phyloP scores from a whole-genome alignment of 306 rosid species.

The Biancaea sappan region DNA sequence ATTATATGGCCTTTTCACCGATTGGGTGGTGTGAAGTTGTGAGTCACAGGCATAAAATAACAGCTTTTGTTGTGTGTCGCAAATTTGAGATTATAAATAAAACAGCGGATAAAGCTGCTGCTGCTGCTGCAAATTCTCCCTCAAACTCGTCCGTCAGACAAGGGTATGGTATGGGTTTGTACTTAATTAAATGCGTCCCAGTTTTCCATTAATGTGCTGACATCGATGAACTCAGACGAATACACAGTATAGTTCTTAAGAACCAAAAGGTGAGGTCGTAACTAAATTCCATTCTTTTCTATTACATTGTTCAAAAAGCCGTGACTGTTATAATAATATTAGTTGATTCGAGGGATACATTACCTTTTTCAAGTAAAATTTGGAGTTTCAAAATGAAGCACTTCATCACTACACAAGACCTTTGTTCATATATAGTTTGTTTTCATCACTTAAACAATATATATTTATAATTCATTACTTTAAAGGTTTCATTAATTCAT shows the following conservation, averaged over 20 bases:
- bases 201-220: slow-evolving; percentile 16
- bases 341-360: no score
- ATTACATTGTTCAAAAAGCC: no score
- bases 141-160: background rate
- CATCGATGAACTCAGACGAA: slow-evolving; percentile 20
- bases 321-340: no score
- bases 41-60: background rate
- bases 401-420: no score
- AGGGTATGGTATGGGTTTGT: slow-evolving; percentile 22
- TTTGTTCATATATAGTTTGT: no score
- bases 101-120: background rate
- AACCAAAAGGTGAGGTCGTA: slow-evolving; percentile 4
- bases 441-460: no score
- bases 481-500: slow-evolving; percentile 39
- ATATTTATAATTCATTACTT: slow-evolving; percentile 8
- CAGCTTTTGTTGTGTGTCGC: background rate
- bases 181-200: background rate
- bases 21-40: background rate
- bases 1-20: background rate
- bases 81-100: background rate
- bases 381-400: no score
- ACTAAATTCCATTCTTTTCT: background rate
- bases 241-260: background rate
- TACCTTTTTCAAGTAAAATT: no score
- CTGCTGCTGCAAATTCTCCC: slow-evolving; percentile 17